Conservation (phyloP, 306 rosid genomes). For the Carpinus viminea region DNA sequence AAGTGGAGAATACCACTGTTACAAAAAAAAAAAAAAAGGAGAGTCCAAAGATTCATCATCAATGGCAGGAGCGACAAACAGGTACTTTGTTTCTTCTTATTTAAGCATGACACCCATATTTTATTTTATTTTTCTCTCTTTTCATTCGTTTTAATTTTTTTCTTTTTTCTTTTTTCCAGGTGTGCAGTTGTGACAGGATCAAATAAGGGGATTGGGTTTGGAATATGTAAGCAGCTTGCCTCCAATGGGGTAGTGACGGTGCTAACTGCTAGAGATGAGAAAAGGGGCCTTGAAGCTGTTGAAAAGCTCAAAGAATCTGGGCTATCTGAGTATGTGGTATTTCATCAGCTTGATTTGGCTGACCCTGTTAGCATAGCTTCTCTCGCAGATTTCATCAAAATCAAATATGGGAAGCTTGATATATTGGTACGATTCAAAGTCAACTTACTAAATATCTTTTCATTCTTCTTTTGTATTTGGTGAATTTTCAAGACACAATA, state of each 20-base stretch:
- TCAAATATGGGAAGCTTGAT: not conserved
- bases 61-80: slow-evolving; percentile 28
- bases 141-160: not conserved
- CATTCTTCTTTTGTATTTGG: too few species aligned
- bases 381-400: slow-evolving; percentile 1
- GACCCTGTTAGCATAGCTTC: not conserved
- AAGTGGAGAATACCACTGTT: too few species aligned
- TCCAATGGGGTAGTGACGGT: not conserved
- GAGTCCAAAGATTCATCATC: not conserved
- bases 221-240: slow-evolving; percentile 4
- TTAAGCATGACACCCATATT: not conserved
- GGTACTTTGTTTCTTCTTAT: slow-evolving; percentile 9
- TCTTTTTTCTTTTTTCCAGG: not conserved
- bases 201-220: not conserved
- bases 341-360: slow-evolving; percentile 1
- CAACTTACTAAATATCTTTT: too few species aligned
- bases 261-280: slow-evolving; percentile 13
- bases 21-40: too few species aligned
- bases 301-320: not conserved
- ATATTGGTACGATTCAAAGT: not conserved
- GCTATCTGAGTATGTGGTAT: not conserved
- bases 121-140: not conserved
- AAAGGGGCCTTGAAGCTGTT: not conserved
- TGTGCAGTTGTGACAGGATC: slow-evolving; percentile 1
- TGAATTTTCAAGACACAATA: not conserved